Evolutionary conservation across 1,284 basidiomycete genomes (phyloP), one percentile per base, ranked within the genome.

Genomic region (Neotropicomus parvogracilis): DNA sequence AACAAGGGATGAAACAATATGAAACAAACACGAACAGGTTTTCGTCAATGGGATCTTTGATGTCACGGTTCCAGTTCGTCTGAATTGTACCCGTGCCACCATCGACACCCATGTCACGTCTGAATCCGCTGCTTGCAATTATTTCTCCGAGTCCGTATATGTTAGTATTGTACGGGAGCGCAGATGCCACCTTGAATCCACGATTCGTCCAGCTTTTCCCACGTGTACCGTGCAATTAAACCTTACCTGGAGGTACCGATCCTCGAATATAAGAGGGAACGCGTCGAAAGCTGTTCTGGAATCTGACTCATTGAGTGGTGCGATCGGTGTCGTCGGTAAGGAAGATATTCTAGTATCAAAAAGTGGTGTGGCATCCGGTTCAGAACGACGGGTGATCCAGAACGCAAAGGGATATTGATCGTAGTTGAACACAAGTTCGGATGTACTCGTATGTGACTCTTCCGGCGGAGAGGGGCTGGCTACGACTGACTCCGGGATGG

Each of bases 61-160:
- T 67, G 60, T 85, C 83, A 20, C 84, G 72, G 9, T 77, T 78
- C 82, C 85, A 87, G 67, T 82, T 72, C 6, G 83, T 81, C 61
- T 87, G 85, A 10, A 86, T 70, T 0, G 80, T 83, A 3, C 80
- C 79, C 35, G 59, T 54, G 0, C 72, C 73, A 21, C 75, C 76
- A 52, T 75, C 64, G 6, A 70, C 68, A n/a, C 73, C 75, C n/a
- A 82, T 68, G 51, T 83, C 74, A 16, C 84, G 71, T 27, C 85
- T 69, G 63, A 85, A 83, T 3, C 81, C 81, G 52, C 79, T 79
- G 58, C 75, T 79, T 1, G 83, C 74, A 17, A 86, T 72, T 17
- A 80, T 78, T 64, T 91, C 86, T 10, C 86, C 87, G 7, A 90
- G 69, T 0, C 88, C 88, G 54, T 89, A 89, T 41, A 90, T 74